phyloP scores from a whole-genome alignment of 768 basidiomycete genomes.

The Udeniomyces megalosporus region DNA sequence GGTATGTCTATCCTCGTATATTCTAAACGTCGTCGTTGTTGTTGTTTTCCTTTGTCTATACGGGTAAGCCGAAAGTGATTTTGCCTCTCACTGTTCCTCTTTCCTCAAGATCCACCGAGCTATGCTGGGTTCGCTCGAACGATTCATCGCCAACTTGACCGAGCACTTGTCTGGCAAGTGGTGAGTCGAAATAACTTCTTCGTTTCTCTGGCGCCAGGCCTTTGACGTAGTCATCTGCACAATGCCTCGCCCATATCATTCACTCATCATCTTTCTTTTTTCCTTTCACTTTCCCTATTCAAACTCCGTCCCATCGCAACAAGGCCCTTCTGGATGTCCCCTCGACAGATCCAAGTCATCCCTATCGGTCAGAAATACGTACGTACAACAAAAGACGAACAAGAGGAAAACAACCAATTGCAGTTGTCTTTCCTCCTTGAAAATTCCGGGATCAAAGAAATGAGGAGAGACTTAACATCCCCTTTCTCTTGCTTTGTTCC shows the following conservation, averaged over 20 bases:
- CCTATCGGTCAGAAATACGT: conserved; percentile 83
- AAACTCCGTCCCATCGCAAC: neutral
- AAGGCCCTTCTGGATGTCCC: conserved; percentile 97
- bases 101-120: conserved; percentile 62
- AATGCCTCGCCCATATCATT: neutral
- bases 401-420: no score
- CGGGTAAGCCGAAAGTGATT: no score
- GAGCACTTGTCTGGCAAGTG: conserved; percentile 98
- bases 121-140: conserved; percentile 79
- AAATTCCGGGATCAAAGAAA: no score
- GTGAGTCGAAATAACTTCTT: conserved; percentile 34
- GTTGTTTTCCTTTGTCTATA: neutral
- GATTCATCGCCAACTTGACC: conserved; percentile 92
- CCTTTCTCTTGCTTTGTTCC: no score
- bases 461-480: no score
- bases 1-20: conserved; percentile 18
- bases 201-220: neutral
- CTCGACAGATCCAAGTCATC: conserved; percentile 86
- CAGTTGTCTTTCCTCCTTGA: no score
- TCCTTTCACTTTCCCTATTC: neutral
- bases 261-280: neutral
- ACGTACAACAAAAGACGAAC: no score
- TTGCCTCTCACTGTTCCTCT: neutral
- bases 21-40: no score
- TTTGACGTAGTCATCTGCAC: neutral